Base-by-base conservation (phyloP, 1,284 basidiomycete genomes). In the Bjerkandera adusta region DNA sequence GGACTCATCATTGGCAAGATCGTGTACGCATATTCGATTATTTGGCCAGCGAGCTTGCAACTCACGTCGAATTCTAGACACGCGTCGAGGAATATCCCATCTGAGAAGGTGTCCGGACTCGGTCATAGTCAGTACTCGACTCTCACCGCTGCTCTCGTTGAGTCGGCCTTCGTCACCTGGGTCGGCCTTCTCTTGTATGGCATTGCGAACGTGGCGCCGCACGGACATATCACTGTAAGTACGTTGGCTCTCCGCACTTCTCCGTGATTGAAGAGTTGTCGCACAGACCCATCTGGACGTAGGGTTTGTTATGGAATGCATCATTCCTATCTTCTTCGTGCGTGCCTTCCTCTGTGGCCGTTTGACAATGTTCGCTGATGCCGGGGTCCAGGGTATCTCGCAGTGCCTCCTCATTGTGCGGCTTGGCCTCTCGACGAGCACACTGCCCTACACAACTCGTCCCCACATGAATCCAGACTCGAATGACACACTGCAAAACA, bases 151-250 rank as follows among this genome's bases (percentile, higher is more conserved):
- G 57, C 51, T 10, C 35, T 52, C 34, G 49, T 58, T 34, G 57
- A 59, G 45, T 56, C 57, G 3, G 56, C 57, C 12, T 20, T 54
- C 10, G 50, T 56, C 4, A 59, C 54, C 24, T 57, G 57, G 57
- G 24, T 58, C 18, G 57, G 57, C 3, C 51, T 59, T 7, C 48
- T 58, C 7, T 18, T 59, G 8, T 55, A 49, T 36, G 57, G 55
- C 37, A 53, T 55, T 15, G 43, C 48, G 20, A 50, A 48, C 3
- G 45, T 59, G 4, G 57, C 49, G 10, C 57, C 57, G 3, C 41
- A 43, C 4, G 57, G 56, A 5, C 50, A 48, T 37, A 30, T 59
- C 32, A 47, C 44, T 3, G 55, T 57, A 41, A 32, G 46, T 50
- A 21, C 8, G 40, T 4, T 24, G 13, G 15, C 21, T 16, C 11